A percentile compares a stretch with the other conserved stretches of the same genome.
These are phyloP conservation scores for Catenaria anguillulae DNA, from an alignment of 371 early-diverging fungal species.

Conservation along the genomic window DNA sequence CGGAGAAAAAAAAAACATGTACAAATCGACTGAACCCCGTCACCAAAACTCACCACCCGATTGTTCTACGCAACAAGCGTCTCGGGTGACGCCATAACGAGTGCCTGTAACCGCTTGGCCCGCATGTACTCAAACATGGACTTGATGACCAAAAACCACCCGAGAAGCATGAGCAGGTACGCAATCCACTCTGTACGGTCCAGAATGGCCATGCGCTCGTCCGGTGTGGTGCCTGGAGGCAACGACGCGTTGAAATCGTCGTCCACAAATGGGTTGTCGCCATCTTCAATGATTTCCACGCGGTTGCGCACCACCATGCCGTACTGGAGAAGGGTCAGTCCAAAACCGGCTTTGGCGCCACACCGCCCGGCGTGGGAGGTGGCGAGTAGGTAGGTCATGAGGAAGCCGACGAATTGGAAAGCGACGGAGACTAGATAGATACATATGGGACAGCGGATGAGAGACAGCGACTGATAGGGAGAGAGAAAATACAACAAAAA, in stretches of 20 bases:
- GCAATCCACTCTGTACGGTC: conserved; percentile 6
- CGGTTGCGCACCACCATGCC: conserved; percentile 29
- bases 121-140: background rate
- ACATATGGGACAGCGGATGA: no score
- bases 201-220: background rate
- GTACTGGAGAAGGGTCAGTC: conserved; percentile 34
- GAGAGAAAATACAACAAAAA: background rate
- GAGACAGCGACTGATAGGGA: no score
- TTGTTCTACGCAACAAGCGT: background rate
- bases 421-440: conserved; percentile 54
- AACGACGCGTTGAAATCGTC: conserved; percentile 1
- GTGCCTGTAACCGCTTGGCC: background rate
- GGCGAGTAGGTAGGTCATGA: conserved; percentile 48
- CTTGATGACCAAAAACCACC: background rate
- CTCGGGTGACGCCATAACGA: background rate
- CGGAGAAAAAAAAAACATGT: no score
- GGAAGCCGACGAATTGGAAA: conserved; percentile 54
- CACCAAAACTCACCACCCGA: no score
- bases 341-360: conserved; percentile 20
- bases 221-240: conserved; percentile 4
- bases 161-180: background rate
- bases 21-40: no score
- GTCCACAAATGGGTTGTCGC: background rate
- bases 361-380: conserved; percentile 48
- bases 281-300: background rate